These are phyloP conservation scores for Lithohypha guttulata DNA, from an alignment of 2,329 filamentous ascomycete genomes.

Conservation along the genomic window DNA sequence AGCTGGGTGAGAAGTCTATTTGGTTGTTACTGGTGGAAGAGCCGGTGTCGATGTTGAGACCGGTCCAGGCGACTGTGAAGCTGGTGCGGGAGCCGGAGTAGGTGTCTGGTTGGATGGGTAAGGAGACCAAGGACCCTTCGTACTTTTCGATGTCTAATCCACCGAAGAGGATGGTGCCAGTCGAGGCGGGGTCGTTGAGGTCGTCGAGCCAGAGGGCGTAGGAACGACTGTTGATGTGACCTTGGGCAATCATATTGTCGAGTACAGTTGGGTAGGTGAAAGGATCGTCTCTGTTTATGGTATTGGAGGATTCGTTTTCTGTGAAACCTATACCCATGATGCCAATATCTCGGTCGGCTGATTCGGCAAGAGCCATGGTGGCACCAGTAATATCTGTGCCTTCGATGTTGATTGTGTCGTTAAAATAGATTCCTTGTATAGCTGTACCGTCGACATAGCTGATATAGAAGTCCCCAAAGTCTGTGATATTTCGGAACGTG, in stretches of 20 bases:
- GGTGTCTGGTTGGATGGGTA: slow-evolving; percentile 44
- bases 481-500: slow-evolving; percentile 15
- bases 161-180: slow-evolving; percentile 65
- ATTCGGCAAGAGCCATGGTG: slow-evolving; percentile 29
- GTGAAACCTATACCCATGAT: slow-evolving; percentile 34
- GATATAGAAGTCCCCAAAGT: slow-evolving; percentile 26
- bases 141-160: slow-evolving; percentile 72
- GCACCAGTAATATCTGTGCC: slow-evolving; percentile 26
- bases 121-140: slow-evolving; percentile 48
- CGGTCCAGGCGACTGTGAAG: slow-evolving; percentile 37
- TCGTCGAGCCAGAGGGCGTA: slow-evolving; percentile 33
- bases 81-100: slow-evolving; percentile 44
- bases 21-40: slow-evolving; percentile 27
- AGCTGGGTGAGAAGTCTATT: slow-evolving; percentile 33
- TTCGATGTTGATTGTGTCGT: slow-evolving; percentile 28
- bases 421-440: slow-evolving; percentile 29
- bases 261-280: slow-evolving; percentile 50
- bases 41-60: slow-evolving; percentile 10
- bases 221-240: slow-evolving; percentile 38
- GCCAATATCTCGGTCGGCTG: slow-evolving; percentile 22
- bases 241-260: slow-evolving; percentile 51
- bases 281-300: slow-evolving; percentile 19
- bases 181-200: slow-evolving; percentile 47
- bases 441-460: slow-evolving; percentile 30
- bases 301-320: slow-evolving; percentile 18